A percentile compares a stretch with the other conserved stretches of the same genome.
phyloP scores from a whole-genome alignment of 805 yeast genomes.

The Myxozyma monticola region DNA sequence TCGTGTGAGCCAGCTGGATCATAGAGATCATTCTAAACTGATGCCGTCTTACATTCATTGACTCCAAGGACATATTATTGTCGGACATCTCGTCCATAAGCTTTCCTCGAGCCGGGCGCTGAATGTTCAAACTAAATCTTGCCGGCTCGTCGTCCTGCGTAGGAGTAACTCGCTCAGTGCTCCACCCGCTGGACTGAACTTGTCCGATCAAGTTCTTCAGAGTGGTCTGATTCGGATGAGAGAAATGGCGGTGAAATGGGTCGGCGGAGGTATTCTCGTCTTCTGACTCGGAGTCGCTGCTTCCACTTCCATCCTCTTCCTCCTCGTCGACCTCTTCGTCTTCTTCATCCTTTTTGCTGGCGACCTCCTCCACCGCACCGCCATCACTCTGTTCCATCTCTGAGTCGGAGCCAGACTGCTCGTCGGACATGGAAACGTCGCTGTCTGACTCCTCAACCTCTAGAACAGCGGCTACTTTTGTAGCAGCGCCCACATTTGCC shows the following conservation, averaged over 20 bases:
- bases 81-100: not conserved
- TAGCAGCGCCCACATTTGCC: too few species aligned
- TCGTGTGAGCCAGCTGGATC: too few species aligned
- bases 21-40: not conserved
- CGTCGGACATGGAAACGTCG: too few species aligned
- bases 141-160: constrained; percentile 6
- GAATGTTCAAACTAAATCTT: constrained; percentile 4
- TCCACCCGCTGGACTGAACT: constrained; percentile 20
- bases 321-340: constrained; percentile 38
- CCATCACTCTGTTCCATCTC: not conserved
- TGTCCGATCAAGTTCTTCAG: constrained; percentile 23
- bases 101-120: constrained; percentile 4
- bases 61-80: not conserved
- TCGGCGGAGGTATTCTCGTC: constrained; percentile 51
- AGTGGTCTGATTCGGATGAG: constrained; percentile 5
- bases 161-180: not conserved
- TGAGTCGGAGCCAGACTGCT: too few species aligned
- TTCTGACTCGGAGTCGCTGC: constrained; percentile 40
- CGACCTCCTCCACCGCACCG: not conserved
- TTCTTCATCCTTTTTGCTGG: not conserved
- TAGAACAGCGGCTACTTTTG: too few species aligned
- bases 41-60: constrained; percentile 10
- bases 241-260: constrained; percentile 78
- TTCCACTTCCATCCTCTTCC: constrained; percentile 35
- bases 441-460: too few species aligned